A percentile compares a stretch with the other conserved stretches of the same genome.
These are phyloP conservation scores for Chlorella sp. DNA, from an alignment of 139 green algal species.

Conservation along the genomic window DNA sequence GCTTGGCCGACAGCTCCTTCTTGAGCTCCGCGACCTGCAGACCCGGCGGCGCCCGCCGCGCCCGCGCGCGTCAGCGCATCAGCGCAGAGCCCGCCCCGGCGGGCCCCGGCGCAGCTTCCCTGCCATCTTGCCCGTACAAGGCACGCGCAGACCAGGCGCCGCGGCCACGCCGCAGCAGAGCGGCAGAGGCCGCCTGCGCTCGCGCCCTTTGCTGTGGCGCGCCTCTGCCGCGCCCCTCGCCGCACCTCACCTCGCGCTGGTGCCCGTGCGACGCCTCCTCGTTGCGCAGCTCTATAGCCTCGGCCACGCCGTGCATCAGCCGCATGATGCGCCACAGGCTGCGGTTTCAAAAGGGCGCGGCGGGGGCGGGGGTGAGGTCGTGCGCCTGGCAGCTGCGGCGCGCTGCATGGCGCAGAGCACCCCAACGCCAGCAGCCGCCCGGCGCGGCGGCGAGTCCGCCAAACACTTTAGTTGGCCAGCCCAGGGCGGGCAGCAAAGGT, in stretches of 20 bases:
- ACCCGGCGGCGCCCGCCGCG: too few species aligned
- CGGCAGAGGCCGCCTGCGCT: too few species aligned
- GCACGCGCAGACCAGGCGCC: background rate
- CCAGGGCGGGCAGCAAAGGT: background rate
- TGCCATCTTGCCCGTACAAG: background rate
- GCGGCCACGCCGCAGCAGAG: background rate
- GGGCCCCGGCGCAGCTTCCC: background rate
- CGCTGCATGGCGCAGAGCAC: background rate
- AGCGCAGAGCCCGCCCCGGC: background rate
- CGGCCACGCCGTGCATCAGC: conserved; percentile 28
- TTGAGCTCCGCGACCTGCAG: too few species aligned
- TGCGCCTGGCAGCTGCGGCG: background rate
- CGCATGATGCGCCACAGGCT: conserved; percentile 29
- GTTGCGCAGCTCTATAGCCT: conserved; percentile 12
- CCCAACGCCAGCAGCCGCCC: background rate
- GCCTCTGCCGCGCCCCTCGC: background rate
- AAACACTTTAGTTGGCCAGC: too few species aligned
- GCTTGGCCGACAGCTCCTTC: conserved; percentile 12
- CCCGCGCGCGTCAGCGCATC: background rate
- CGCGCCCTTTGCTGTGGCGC: background rate
- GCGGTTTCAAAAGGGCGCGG: background rate
- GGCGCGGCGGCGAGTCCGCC: background rate
- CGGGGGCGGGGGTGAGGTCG: background rate
- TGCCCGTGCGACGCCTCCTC: conserved; percentile 1
- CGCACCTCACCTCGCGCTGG: background rate